Evolutionary conservation across 768 basidiomycete genomes (phyloP).

Genomic region (Leucocoprinus sp.): DNA sequence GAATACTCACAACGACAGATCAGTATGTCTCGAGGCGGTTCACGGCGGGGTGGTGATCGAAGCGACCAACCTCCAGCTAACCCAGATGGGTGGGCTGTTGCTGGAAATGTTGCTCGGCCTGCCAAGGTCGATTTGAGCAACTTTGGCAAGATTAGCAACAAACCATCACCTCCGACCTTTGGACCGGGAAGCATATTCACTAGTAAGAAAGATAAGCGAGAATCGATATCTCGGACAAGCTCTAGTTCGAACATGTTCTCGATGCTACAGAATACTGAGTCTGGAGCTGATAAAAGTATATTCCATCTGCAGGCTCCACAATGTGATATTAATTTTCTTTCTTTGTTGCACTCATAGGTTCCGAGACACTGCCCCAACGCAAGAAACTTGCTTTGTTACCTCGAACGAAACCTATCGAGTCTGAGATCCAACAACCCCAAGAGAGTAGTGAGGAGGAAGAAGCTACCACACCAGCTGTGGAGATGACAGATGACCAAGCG

Average conservation of each 20-base stretch:
- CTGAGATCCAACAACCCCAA: conserved; percentile 32
- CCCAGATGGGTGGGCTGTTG: conserved; percentile 86
- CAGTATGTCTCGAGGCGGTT: conserved; percentile 86
- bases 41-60: conserved; percentile 75
- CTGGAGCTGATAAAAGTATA: conserved; percentile 50
- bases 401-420: conserved; percentile 60
- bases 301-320: too few species aligned
- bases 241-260: conserved; percentile 85
- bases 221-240: conserved; percentile 70
- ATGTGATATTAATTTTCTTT: neutral
- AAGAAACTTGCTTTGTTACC: conserved; percentile 70
- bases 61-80: conserved; percentile 48
- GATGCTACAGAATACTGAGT: conserved; percentile 64
- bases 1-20: conserved; percentile 51
- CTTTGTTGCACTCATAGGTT: conserved; percentile 18
- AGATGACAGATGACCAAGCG: conserved; percentile 61
- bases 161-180: conserved; percentile 59
- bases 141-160: conserved; percentile 75
- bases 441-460: conserved; percentile 44
- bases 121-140: conserved; percentile 79
- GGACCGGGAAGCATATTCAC: conserved; percentile 82
- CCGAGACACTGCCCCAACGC: conserved; percentile 48
- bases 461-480: conserved; percentile 29
- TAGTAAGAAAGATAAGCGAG: conserved; percentile 62
- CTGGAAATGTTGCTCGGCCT: conserved; percentile 44